Evolutionary conservation across 2,329 filamentous ascomycete genomes (phyloP).

Genomic region (Fusarium heterosporum): DNA sequence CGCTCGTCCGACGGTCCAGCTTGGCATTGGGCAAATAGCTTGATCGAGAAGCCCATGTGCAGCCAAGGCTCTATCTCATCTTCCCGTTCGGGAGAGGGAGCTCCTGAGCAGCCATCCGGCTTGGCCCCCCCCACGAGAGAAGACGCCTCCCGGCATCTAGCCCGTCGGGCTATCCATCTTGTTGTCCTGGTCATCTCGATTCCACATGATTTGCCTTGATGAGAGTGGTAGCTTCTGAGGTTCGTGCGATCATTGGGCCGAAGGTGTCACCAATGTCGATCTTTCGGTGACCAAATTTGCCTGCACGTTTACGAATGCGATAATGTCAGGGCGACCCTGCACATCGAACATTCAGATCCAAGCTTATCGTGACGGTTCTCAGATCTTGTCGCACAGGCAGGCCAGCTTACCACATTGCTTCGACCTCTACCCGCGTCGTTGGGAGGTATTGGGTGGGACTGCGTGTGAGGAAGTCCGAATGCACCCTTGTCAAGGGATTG

Average conservation of each 20-base stretch:
- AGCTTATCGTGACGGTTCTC: conserved; percentile 2
- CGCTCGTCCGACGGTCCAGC: conserved; percentile 41
- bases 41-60: conserved; percentile 19
- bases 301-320: conserved; percentile 35
- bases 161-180: conserved; percentile 1
- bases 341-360: conserved; percentile 12
- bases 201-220: conserved; percentile 1
- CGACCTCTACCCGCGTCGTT: not conserved
- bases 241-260: not conserved
- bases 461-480: conserved; percentile 23
- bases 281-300: conserved; percentile 32
- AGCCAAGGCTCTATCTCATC: conserved; percentile 19
- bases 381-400: conserved; percentile 20
- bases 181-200: conserved; percentile 21
- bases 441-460: conserved; percentile 17
- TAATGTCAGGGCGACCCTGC: conserved; percentile 1
- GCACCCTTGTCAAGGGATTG: conserved; percentile 31
- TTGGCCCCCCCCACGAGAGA: conserved; percentile 34
- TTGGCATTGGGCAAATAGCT: conserved; percentile 25
- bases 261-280: conserved; percentile 8
- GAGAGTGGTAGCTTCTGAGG: not conserved
- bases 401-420: conserved; percentile 5
- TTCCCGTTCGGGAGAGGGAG: conserved; percentile 11
- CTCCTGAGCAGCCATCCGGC: conserved; percentile 8
- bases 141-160: conserved; percentile 8